A percentile compares a stretch with the other conserved stretches of the same genome.
These are phyloP conservation scores for Agastache rugosa DNA, from an alignment of 257 asterid genomes.

Conservation along the genomic window DNA sequence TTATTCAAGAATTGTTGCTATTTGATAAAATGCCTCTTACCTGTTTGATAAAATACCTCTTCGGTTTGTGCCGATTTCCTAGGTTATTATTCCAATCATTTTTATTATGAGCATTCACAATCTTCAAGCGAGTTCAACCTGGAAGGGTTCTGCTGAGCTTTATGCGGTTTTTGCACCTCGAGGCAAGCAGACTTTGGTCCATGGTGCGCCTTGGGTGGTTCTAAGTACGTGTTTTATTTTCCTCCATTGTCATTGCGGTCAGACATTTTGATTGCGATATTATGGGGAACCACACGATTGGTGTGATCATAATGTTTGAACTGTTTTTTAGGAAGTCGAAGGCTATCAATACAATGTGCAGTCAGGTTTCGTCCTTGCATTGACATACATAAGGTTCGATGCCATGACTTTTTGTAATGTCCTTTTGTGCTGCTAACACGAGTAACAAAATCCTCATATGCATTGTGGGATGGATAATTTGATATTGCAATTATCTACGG, in stretches of 20 bases:
- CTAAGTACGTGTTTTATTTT: slow-evolving; percentile 42
- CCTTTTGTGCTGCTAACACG: not conserved
- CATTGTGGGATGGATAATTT: not conserved
- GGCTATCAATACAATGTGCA: slow-evolving; percentile 58
- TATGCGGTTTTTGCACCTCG: slow-evolving; percentile 35
- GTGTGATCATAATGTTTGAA: slow-evolving; percentile 21
- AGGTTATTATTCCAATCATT: slow-evolving; percentile 30
- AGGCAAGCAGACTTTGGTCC: slow-evolving; percentile 43
- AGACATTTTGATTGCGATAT: not conserved
- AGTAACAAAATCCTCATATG: slow-evolving; percentile 1
- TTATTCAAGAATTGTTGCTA: not conserved
- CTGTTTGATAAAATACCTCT: slow-evolving; percentile 39
- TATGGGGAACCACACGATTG: not conserved
- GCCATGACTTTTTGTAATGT: slow-evolving; percentile 9
- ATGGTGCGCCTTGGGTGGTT: slow-evolving; percentile 38
- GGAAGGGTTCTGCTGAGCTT: slow-evolving; percentile 42
- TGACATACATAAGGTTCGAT: slow-evolving; percentile 89
- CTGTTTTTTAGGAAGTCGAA: slow-evolving; percentile 51
- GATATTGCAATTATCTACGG: not conserved
- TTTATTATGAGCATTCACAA: slow-evolving; percentile 51
- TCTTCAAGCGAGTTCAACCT: slow-evolving; percentile 45
- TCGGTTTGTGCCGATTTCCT: slow-evolving; percentile 24
- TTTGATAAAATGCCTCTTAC: not conserved
- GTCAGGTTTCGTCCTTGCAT: slow-evolving; percentile 95
- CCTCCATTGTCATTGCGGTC: not conserved